phyloP scores from a whole-genome alignment of 805 yeast species.

The Metschnikowia matae region DNA sequence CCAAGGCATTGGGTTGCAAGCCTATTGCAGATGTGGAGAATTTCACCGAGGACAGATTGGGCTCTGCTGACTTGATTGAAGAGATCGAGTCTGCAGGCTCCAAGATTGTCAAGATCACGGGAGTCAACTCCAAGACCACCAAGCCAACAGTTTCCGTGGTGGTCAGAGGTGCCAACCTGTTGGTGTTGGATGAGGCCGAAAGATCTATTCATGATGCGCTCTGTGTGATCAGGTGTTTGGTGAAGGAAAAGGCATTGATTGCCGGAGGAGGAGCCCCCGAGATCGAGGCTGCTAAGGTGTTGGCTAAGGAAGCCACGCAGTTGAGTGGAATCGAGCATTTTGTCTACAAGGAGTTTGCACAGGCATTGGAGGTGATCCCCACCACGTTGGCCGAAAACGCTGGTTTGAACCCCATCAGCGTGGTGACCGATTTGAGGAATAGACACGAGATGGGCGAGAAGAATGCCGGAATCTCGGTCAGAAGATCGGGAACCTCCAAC shows the following conservation, averaged over 20 bases:
- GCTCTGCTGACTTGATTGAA: constrained; percentile 87
- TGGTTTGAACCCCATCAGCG: constrained; percentile 85
- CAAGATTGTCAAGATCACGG: constrained; percentile 82
- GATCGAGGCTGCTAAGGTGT: constrained; percentile 75
- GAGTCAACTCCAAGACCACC: constrained; percentile 53
- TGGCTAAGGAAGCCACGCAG: constrained; percentile 65
- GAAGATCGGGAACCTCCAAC: constrained; percentile 90
- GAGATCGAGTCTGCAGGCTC: constrained; percentile 88
- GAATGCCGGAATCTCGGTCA: constrained; percentile 93
- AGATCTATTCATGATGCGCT: constrained; percentile 96
- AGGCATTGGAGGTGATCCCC: constrained; percentile 89
- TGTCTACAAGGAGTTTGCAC: constrained; percentile 88
- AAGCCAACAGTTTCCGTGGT: constrained; percentile 80
- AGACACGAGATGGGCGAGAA: constrained; percentile 87
- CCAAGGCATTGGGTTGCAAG: constrained; percentile 83
- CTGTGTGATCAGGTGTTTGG: constrained; percentile 87
- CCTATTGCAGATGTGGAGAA: constrained; percentile 95
- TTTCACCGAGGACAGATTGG: constrained; percentile 89
- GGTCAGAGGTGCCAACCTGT: constrained; percentile 90
- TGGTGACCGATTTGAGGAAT: constrained; percentile 87
- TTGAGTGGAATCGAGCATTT: constrained; percentile 84
- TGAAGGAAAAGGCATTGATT: constrained; percentile 81
- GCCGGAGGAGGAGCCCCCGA: constrained; percentile 99
- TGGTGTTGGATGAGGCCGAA: constrained; percentile 93
- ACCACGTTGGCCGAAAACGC: constrained; percentile 94